These are phyloP conservation scores for Auricularia sp. DNA, from an alignment of 768 basidiomycete genomes.

Conservation along the genomic window DNA sequence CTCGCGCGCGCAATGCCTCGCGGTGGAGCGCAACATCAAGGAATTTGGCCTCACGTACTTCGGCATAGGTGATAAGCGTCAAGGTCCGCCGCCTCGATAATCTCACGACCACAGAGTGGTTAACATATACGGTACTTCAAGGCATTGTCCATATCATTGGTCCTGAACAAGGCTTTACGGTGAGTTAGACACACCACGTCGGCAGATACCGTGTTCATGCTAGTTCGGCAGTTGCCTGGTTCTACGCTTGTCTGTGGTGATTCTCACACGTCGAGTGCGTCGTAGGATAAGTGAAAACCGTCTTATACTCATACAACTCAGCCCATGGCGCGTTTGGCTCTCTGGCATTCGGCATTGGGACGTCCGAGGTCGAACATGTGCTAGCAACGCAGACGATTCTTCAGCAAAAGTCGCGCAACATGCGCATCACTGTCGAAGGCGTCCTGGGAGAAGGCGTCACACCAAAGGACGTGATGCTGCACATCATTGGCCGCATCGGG, in stretches of 20 bases:
- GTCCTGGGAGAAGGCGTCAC: constrained; percentile 70
- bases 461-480: constrained; percentile 83
- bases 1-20: constrained; percentile 72
- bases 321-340: constrained; percentile 91
- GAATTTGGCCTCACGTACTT: constrained; percentile 90
- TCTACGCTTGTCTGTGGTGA: constrained; percentile 86
- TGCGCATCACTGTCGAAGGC: constrained; percentile 84
- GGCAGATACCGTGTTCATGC: not conserved
- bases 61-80: constrained; percentile 79
- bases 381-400: constrained; percentile 84
- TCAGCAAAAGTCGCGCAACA: constrained; percentile 84
- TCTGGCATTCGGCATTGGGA: constrained; percentile 87
- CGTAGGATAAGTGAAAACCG: not conserved
- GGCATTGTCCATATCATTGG: constrained; percentile 86
- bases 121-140: constrained; percentile 19
- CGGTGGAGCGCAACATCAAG: constrained; percentile 82
- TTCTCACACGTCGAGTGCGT: constrained; percentile 84
- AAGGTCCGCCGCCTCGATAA: constrained; percentile 39
- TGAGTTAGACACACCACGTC: constrained; percentile 15
- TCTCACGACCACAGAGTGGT: not conserved
- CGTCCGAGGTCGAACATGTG: constrained; percentile 90
- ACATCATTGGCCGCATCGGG: constrained; percentile 85
- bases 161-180: constrained; percentile 89
- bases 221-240: constrained; percentile 45
- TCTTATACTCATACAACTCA: constrained; percentile 18